Evolutionary conservation across 306 rosid species (phyloP), one percentile per base, ranked within the genome.

Genomic region (Gillenia trifoliata): DNA sequence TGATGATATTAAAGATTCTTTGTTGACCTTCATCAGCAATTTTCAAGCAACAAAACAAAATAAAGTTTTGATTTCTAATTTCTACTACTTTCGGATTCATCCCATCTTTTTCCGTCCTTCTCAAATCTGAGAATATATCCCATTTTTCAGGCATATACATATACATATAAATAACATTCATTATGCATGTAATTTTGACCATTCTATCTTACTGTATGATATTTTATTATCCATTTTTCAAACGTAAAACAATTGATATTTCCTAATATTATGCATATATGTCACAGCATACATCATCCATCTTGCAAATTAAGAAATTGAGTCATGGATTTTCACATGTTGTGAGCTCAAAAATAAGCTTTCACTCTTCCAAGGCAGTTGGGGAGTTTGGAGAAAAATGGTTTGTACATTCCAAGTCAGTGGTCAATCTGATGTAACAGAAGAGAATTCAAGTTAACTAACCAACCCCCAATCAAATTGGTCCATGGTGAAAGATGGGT

Each of bases 391-490:
- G 19, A 75, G 29, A 41, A 68, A 33, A 6, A 8, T 2, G 11
- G 11, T 33, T 8, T 22, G 38, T 23, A 54, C 57, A 64, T 78
- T 82, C 82, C 77, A 73, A 74, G 62, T 69, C 74, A 56, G 77
- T 55, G 76, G 82, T 64, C 83, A 70, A 78, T 22, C 47, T 74
- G 82, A 73, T 62, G 64, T 26, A 73, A 64, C 68, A 33, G 55
- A 23, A 73, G 61, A n/a, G 23, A 61, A 36, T 57, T 8, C 64
- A 17, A 41, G 66, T 62, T 1, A 33, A 78, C 56, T 17, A 33
- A 72, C 45, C 15, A 57, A 68, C 57, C 26, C 47, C 84, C 54
- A 60, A 49, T 66, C 61, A 45, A 36, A 68, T 29, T 6, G 28
- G 64, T 38, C 30, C 80, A 52, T 28, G 31, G 3, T n/a, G 60